Conservation (phyloP, 768 basidiomycete species). For the Serpula lacrymans region DNA sequence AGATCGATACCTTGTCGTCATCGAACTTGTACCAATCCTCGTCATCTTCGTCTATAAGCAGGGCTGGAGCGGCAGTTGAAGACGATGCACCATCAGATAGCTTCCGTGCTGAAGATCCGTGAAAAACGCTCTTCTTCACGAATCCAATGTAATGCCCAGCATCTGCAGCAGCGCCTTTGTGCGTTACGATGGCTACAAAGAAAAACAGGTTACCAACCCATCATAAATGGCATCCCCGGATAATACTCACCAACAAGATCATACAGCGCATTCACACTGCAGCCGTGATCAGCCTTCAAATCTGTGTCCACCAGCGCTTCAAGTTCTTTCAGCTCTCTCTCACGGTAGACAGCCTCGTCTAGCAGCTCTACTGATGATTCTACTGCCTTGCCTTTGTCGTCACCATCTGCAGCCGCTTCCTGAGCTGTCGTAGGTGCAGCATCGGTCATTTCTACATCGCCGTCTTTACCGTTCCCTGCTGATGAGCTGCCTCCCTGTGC, state of each 20-base stretch:
- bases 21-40: slow-evolving; percentile 97
- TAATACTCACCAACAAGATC: slow-evolving; percentile 80
- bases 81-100: slow-evolving; percentile 5
- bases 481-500: slow-evolving; percentile 17
- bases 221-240: too few relatives aligned
- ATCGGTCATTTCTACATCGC: slow-evolving; percentile 51
- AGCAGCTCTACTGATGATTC: slow-evolving; percentile 49
- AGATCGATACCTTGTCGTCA: slow-evolving; percentile 88
- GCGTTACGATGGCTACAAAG: slow-evolving; percentile 80
- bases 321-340: slow-evolving; percentile 64
- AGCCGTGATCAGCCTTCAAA: slow-evolving; percentile 65
- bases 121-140: slow-evolving; percentile 75
- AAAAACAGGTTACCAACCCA: neutral
- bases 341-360: slow-evolving; percentile 62
- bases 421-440: slow-evolving; percentile 18
- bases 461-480: slow-evolving; percentile 14
- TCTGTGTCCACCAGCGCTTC: slow-evolving; percentile 59
- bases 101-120: slow-evolving; percentile 28
- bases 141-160: slow-evolving; percentile 95
- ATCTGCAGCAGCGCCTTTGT: slow-evolving; percentile 95
- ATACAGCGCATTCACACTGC: slow-evolving; percentile 79
- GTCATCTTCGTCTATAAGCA: slow-evolving; percentile 49
- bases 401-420: slow-evolving; percentile 21
- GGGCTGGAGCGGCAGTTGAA: slow-evolving; percentile 14
- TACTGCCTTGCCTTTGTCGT: slow-evolving; percentile 28